Percentiles rank a stretch among this genome's conserved stretches.
phyloP scores from a whole-genome alignment of 768 basidiomycete genomes.

The Boletus eberwhitei region DNA sequence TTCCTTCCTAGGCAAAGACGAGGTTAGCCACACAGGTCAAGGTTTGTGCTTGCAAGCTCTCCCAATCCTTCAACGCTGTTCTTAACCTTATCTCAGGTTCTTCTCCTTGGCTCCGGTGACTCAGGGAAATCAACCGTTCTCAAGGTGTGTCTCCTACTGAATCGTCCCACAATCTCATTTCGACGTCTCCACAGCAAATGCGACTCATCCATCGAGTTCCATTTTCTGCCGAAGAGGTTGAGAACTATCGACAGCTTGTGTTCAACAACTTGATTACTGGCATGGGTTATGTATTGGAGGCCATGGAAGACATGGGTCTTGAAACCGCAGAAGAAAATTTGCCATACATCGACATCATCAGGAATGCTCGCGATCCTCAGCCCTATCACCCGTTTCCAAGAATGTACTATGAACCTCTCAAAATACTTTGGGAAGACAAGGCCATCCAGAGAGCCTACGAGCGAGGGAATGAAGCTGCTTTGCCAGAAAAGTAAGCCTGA shows the following conservation, averaged over 20 bases:
- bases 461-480: slow-evolving; percentile 84
- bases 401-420: slow-evolving; percentile 63
- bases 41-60: slow-evolving; percentile 37
- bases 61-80: background rate
- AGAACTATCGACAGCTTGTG: slow-evolving; percentile 86
- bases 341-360: slow-evolving; percentile 58
- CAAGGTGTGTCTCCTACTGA: slow-evolving; percentile 50
- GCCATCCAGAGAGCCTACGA: slow-evolving; percentile 73
- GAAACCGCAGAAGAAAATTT: slow-evolving; percentile 62
- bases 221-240: slow-evolving; percentile 79
- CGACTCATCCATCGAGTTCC: slow-evolving; percentile 87
- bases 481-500: slow-evolving; percentile 80
- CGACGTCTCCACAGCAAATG: slow-evolving; percentile 70
- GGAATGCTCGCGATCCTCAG: slow-evolving; percentile 64
- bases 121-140: slow-evolving; percentile 91
- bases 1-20: slow-evolving; percentile 58
- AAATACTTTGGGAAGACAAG: slow-evolving; percentile 71
- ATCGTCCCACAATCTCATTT: background rate
- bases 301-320: slow-evolving; percentile 87
- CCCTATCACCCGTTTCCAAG: slow-evolving; percentile 80
- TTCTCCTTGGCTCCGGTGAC: slow-evolving; percentile 90
- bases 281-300: slow-evolving; percentile 76
- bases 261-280: slow-evolving; percentile 92
- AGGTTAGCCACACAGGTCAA: slow-evolving; percentile 74
- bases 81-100: slow-evolving; percentile 46